phyloP scores from a whole-genome alignment of 2,329 filamentous ascomycete species.

The Apiospora arundinis region DNA sequence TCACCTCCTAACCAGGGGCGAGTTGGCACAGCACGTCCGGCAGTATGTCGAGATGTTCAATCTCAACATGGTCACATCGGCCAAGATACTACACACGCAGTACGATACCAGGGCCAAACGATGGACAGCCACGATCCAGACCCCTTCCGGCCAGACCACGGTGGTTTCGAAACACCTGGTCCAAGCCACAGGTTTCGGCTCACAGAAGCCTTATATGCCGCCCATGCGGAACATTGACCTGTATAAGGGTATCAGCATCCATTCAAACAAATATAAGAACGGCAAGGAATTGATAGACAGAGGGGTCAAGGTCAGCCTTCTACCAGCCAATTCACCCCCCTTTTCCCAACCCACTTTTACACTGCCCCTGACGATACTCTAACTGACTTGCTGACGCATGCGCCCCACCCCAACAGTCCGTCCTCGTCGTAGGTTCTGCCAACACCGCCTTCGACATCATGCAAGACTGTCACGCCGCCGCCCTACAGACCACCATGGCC shows the following conservation, averaged over 20 bases:
- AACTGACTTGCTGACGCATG: not conserved
- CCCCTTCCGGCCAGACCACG: constrained; percentile 11
- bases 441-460: constrained; percentile 50
- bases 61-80: constrained; percentile 41
- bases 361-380: too few relatives aligned
- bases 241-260: constrained; percentile 36
- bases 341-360: not conserved
- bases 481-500: constrained; percentile 43
- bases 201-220: constrained; percentile 34
- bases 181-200: constrained; percentile 36
- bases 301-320: constrained; percentile 31
- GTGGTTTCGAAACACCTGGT: constrained; percentile 35
- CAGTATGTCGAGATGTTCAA: constrained; percentile 39
- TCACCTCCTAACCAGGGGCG: constrained; percentile 32
- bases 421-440: constrained; percentile 46
- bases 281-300: constrained; percentile 28
- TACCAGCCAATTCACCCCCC: not conserved
- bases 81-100: constrained; percentile 34
- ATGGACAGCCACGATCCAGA: constrained; percentile 37
- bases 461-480: constrained; percentile 40
- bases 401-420: constrained; percentile 29
- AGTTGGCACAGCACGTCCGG: constrained; percentile 35
- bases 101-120: constrained; percentile 32
- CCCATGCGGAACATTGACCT: constrained; percentile 28
- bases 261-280: constrained; percentile 35